Evolutionary conservation across 2,329 filamentous ascomycete genomes (phyloP).

Genomic region (Monosporascus cannonballus): DNA sequence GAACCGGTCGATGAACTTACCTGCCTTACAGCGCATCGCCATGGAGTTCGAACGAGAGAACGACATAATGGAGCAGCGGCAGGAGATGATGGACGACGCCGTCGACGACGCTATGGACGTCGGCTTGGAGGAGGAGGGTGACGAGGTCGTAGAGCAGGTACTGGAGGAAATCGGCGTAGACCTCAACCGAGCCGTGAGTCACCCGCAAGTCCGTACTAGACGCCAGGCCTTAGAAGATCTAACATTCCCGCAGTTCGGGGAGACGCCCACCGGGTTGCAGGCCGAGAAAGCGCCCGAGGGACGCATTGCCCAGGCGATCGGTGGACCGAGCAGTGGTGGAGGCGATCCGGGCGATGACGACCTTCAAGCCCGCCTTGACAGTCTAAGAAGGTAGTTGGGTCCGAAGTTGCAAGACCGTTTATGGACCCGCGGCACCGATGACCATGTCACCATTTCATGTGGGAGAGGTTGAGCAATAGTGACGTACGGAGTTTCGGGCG

Average conservation of each 20-base stretch:
- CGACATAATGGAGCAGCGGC: conserved; percentile 97
- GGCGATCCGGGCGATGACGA: conserved; percentile 75
- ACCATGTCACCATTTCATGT: neutral
- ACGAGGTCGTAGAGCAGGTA: conserved; percentile 95
- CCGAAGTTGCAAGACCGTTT: neutral
- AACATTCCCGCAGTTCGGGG: conserved; percentile 63
- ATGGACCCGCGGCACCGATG: neutral
- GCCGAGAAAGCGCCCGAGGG: conserved; percentile 66
- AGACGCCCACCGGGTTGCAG: conserved; percentile 81
- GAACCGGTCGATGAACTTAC: conserved; percentile 97
- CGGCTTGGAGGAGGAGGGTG: conserved; percentile 85
- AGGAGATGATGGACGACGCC: conserved; percentile 99
- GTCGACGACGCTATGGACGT: conserved; percentile 95
- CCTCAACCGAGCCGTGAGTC: conserved; percentile 76
- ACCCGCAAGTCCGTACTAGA: neutral
- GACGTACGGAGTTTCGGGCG: neutral
- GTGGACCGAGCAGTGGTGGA: conserved; percentile 49
- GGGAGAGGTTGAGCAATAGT: neutral
- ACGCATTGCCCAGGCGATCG: conserved; percentile 80
- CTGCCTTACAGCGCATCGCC: conserved; percentile 88
- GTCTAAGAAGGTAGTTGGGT: conserved; percentile 54
- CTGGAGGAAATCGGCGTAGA: conserved; percentile 96
- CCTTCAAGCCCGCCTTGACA: conserved; percentile 87
- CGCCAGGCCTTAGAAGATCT: conserved; percentile 12
- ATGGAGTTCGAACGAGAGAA: conserved; percentile 99